Percentiles rank a stretch among this genome's conserved stretches.
Conservation (phyloP, 2,329 filamentous ascomycete species). For the Curvularia eragrostidis region DNA sequence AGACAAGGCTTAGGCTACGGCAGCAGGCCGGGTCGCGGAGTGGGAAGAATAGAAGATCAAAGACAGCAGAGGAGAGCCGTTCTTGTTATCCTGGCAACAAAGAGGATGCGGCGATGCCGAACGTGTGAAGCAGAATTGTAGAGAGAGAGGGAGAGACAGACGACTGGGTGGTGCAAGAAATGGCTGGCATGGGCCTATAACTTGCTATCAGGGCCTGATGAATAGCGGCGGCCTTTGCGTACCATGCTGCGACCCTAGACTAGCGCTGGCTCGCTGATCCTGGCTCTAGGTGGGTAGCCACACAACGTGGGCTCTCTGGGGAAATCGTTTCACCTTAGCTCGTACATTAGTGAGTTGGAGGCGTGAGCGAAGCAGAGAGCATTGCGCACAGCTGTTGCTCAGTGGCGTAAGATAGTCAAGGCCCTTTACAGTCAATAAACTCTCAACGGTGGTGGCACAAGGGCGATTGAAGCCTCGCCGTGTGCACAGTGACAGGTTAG, state of each 20-base stretch:
- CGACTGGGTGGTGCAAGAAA: conserved; percentile 32
- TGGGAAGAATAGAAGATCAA: conserved; percentile 21
- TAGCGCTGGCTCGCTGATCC: conserved; percentile 41
- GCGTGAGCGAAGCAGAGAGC: conserved; percentile 30
- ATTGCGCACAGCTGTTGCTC: conserved; percentile 23
- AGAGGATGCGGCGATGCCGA: conserved; percentile 21
- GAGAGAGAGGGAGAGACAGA: conserved; percentile 26
- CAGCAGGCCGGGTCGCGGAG: conserved; percentile 29
- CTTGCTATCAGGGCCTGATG: conserved; percentile 42
- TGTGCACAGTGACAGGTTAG: conserved; percentile 18
- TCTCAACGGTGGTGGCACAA: conserved; percentile 30
- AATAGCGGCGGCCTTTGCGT: conserved; percentile 36
- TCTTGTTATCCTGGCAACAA: conserved; percentile 26
- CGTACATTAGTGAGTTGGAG: conserved; percentile 24
- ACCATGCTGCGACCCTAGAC: conserved; percentile 31
- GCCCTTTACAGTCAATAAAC: conserved; percentile 16
- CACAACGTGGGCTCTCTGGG: conserved; percentile 49
- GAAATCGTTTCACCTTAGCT: conserved; percentile 48
- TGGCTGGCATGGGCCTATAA: conserved; percentile 48
- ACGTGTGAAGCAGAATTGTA: conserved; percentile 22
- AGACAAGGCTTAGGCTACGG: conserved; percentile 36
- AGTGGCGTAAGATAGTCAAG: conserved; percentile 12
- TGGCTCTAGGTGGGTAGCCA: conserved; percentile 40
- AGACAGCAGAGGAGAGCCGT: conserved; percentile 23
- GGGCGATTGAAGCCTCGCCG: conserved; percentile 21